Base-by-base conservation (phyloP, 805 yeast genomes). In the Suhomyces sp. region DNA sequence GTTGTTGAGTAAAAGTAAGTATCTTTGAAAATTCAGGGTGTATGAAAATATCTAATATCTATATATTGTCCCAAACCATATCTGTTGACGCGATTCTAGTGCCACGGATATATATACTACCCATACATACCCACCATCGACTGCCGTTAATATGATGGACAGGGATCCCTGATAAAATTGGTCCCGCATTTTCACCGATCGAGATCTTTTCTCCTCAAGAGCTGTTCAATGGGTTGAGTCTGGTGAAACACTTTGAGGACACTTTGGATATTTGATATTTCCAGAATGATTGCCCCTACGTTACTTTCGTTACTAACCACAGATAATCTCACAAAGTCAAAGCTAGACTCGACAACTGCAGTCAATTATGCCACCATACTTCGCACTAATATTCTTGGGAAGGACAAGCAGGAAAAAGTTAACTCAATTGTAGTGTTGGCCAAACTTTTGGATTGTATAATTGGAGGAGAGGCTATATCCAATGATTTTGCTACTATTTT, bases 351-450 rank as follows among this genome's bases (percentile, higher is more conserved):
- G 7, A 43, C 59, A 1, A 65, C 72, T 0, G 75, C 76, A 12
- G 53, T 72, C 41, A 55, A 51, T 43, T 75, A 72, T 57, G 71
- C 75, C 39, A 49, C 60, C 24, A 69, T 69, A 21, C 66, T 82
- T 41, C 73, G 71, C 52, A 46, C 64, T 10, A 75, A 77, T 44
- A 76, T 81, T 29, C 58, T 76, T 51, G 79, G 80, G 12, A 68
- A 68, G 47, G 80, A 76, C 53, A 77, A 77, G 50, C 75, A 77
- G 46, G 85, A 81, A 52, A 74, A 76, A 55, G 75, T 78, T 46
- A 81, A 79, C 62, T 73, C 81, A 2, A 77, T 83, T 8, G 78
- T 79, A 1, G 82, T 82, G 3, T 64, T 84, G 27, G 80, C 85
- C 29, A 80, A 76, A 55, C 67, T 80, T 24, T 64, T 82, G 43